Percentiles rank a stretch among this genome's conserved stretches.
Conservation (phyloP, 345 rosid species). For the Eucalyptus pauciflora region DNA sequence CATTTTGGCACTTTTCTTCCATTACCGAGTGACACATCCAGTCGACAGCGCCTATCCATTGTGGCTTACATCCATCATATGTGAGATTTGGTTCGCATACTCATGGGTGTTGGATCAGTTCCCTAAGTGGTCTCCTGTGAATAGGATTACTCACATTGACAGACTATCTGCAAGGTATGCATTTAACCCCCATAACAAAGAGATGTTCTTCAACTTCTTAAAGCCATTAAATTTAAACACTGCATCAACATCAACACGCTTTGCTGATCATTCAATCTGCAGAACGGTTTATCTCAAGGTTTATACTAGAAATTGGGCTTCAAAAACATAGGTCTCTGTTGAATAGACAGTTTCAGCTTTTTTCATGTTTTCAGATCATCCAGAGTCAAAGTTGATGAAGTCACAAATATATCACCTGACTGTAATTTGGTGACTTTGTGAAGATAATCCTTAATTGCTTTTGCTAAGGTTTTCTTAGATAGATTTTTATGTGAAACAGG, state of each 20-base stretch:
- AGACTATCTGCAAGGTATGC: conserved; percentile 77
- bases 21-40: conserved; percentile 82
- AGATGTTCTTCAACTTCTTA: neutral
- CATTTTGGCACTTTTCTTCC: conserved; percentile 88
- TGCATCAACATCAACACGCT: neutral
- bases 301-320: neutral
- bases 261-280: neutral
- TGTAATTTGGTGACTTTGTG: neutral
- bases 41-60: conserved; percentile 77
- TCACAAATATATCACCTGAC: neutral
- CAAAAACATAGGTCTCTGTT: neutral
- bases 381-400: neutral
- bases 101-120: conserved; percentile 99
- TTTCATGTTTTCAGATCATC: neutral
- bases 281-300: neutral
- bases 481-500: neutral
- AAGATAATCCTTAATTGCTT: neutral
- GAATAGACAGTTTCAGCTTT: neutral
- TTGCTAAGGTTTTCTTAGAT: neutral
- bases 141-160: conserved; percentile 57
- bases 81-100: conserved; percentile 98
- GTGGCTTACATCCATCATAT: conserved; percentile 96
- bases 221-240: neutral
- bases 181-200: neutral
- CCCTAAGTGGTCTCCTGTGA: conserved; percentile 91